Base-by-base conservation (phyloP, 345 rosid species). In the Populus simonii region DNA sequence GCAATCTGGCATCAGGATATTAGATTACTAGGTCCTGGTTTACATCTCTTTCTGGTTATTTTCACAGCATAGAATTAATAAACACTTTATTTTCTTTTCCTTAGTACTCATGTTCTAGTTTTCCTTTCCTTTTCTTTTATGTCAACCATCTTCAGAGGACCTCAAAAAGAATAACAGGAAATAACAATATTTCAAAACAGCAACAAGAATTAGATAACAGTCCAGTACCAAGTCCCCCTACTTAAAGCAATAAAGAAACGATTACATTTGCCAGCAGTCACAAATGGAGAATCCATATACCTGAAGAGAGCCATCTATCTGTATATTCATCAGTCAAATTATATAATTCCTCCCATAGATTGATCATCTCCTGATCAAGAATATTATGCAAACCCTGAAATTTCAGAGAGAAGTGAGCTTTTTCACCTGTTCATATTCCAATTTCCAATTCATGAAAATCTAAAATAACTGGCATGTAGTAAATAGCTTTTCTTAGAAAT, bases 251-350 rank as follows among this genome's bases (percentile, higher is more conserved):
- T 3, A 80, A 65, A 65, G 25, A 41, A 41, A 41, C 45, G 1
- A 83, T 12, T n/a, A 66, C 76, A 74, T 61, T 41, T 70, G 22
- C 57, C n/a, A 66, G 65, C 39, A 4, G 71, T 43, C 69, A 63
- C 27, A 69, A 31, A 9, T 25, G 25, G 3, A 27, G 70, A 63
- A 29, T 41, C 45, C 73, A 39, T 47, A 57, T 84, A 90, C 98
- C 98, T 1, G 98, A 91, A 38, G 98, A 92, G 35, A 92, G 89
- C 98, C 97, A 94, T 76, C 76, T 80, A 67, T 91, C 97, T 29
- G 98, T 94, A 78, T 84, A 94, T 70, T 77, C 91, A 82, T 94
- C 98, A 27, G 96, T 94, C 79, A 81, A 74, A n/a, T 87, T 78
- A 71, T 92, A 94, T 83, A 94, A 85, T 59, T 90, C 88, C 75